Evolutionary conservation across 2,329 filamentous ascomycete genomes (phyloP).

Genomic region (Neonectria ditissima): DNA sequence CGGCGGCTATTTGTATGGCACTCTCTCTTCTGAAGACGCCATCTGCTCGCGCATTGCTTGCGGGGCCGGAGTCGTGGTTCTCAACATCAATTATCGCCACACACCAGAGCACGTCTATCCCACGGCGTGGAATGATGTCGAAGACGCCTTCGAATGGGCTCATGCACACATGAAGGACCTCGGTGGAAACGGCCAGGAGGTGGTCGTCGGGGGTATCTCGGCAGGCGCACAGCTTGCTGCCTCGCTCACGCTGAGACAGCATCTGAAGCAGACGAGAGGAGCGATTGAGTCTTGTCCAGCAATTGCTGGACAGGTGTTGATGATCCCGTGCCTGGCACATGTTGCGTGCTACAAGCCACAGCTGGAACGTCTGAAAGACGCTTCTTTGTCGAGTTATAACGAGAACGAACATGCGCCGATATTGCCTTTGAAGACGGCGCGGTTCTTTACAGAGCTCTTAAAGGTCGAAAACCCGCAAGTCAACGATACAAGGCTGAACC

Average conservation of each 20-base stretch:
- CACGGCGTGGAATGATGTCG: conserved; percentile 62
- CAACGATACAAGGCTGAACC: conserved; percentile 54
- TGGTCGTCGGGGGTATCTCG: conserved; percentile 62
- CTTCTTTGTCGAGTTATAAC: conserved; percentile 55
- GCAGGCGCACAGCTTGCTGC: conserved; percentile 59
- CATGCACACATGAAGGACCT: conserved; percentile 45
- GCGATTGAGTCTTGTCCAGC: conserved; percentile 35
- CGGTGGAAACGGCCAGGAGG: conserved; percentile 28
- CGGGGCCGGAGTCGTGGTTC: conserved; percentile 55
- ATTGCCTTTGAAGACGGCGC: conserved; percentile 49
- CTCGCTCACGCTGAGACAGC: conserved; percentile 52
- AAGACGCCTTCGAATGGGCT: conserved; percentile 67
- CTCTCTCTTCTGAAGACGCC: conserved; percentile 63
- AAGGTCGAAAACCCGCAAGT: conserved; percentile 39
- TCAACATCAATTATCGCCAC: conserved; percentile 71
- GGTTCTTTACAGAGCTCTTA: conserved; percentile 45
- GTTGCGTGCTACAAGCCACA: conserved; percentile 38
- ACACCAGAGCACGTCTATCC: conserved; percentile 66
- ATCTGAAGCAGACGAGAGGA: conserved; percentile 37
- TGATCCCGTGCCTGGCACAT: conserved; percentile 58
- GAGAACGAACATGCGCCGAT: conserved; percentile 63
- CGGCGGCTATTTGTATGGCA: conserved; percentile 68
- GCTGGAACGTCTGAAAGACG: conserved; percentile 50
- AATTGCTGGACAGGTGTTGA: conserved; percentile 63
- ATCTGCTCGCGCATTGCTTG: conserved; percentile 61